Conservation (phyloP, 1,284 basidiomycete species). For the Exobasidium cylindrosporum region DNA sequence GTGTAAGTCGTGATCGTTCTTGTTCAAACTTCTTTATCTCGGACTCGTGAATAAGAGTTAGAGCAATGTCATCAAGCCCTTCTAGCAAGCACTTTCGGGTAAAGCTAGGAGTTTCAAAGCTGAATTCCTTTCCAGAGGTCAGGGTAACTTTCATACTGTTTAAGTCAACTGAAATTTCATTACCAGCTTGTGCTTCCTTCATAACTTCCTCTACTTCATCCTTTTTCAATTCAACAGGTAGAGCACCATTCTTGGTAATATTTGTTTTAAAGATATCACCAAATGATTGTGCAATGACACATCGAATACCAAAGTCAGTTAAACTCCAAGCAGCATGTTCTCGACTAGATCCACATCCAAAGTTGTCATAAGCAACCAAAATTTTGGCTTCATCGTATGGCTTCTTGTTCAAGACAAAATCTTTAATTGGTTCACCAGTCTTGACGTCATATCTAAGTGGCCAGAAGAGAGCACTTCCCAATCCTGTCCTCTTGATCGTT, state of each 20-base stretch:
- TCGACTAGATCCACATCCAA: constrained; percentile 49
- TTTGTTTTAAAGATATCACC: constrained; percentile 53
- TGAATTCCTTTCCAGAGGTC: constrained; percentile 31
- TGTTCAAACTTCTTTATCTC: constrained; percentile 38
- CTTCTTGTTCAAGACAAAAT: constrained; percentile 47
- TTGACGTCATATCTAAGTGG: constrained; percentile 48
- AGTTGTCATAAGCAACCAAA: constrained; percentile 49
- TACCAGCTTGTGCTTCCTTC: constrained; percentile 43
- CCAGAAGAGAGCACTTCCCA: constrained; percentile 50
- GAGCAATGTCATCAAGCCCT: constrained; percentile 49
- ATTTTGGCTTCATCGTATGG: constrained; percentile 45
- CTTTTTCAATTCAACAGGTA: constrained; percentile 36
- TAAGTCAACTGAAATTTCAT: constrained; percentile 46
- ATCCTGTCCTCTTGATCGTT: constrained; percentile 53
- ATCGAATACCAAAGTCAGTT: constrained; percentile 51
- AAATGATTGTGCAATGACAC: constrained; percentile 46
- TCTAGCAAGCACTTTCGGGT: constrained; percentile 49
- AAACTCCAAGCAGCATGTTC: constrained; percentile 53
- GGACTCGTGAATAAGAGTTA: constrained; percentile 46
- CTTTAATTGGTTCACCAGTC: constrained; percentile 38
- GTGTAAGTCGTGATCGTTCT: constrained; percentile 32
- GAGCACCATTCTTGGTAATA: constrained; percentile 50
- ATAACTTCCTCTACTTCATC: constrained; percentile 39
- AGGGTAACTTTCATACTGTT: constrained; percentile 41
- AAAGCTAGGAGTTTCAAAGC: constrained; percentile 43